Evolutionary conservation across 257 asterid species (phyloP), one percentile per base, ranked within the genome.

Genomic region (Capsicum chinense): DNA sequence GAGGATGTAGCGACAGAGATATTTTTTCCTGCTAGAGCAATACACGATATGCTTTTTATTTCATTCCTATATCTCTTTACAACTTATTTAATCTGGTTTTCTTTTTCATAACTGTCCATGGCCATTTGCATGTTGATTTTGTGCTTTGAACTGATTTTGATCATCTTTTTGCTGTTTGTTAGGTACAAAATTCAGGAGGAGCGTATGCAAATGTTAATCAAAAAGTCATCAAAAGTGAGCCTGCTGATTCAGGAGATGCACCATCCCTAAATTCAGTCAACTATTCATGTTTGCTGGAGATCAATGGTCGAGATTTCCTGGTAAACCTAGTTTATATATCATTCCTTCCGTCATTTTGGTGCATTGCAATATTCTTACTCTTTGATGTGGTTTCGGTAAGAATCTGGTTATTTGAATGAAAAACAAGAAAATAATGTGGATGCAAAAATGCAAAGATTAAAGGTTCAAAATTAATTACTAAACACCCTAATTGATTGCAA

Each of bases 221-320:
- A 44, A 78, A 52, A 52, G 47, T n/a, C 50, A 59, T 79, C 68
- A 88, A 84, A 86, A 9, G 67, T 79, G 83, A 86, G 48, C 86
- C 86, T 42, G 4, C 42, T 37, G 42, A 37, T 37, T 37, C 42
- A 37, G 42, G 42, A 2, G 42, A 2, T 37, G 42, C 42, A 37
- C 42, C 42, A 37, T 37, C 42, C 42, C 42, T 2, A 2, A 37
- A 37, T 37, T 2, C 42, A 37, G 42, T 37, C 42, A 37, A 37
- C 42, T 37, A 37, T 37, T 37, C 42, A 37, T 37, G 42, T 37
- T 2, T 37, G 42, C 4, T 37, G 42, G 42, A 37, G 42, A 4
- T 37, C 42, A 37, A 37, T 37, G 42, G 42, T 1, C 42, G 42
- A 37, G 42, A 37, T 37, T 37, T 37, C 4, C 42, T 83, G 52